Evolutionary conservation across 495 filamentous ascomycete genomes (phyloP).

Genomic region (Aspergillus asperescens): DNA sequence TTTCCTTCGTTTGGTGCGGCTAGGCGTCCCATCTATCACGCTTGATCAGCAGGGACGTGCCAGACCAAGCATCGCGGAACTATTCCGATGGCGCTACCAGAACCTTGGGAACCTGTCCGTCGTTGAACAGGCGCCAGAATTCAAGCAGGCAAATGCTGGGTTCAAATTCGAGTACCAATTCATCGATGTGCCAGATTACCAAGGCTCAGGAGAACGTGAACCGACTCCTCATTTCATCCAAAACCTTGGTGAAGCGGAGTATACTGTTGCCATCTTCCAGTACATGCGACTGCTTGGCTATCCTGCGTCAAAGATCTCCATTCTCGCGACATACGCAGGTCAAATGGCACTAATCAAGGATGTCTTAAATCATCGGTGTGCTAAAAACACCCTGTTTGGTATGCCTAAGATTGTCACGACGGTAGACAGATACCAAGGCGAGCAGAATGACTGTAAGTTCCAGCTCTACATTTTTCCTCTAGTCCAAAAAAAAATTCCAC

Average conservation of each 20-base stretch:
- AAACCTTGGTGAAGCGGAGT: constrained; percentile 95
- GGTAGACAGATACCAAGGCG: constrained; percentile 97
- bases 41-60: constrained; percentile 92
- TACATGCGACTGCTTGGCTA: constrained; percentile 98
- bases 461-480: not conserved
- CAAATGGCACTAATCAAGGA: constrained; percentile 87
- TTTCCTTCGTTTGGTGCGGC: constrained; percentile 81
- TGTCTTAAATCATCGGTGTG: constrained; percentile 80
- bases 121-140: constrained; percentile 63
- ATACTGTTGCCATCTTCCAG: constrained; percentile 89
- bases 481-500: not conserved
- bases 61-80: constrained; percentile 74
- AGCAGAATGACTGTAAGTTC: constrained; percentile 94
- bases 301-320: constrained; percentile 83
- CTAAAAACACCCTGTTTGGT: constrained; percentile 78
- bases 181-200: constrained; percentile 92
- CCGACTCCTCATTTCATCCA: constrained; percentile 96
- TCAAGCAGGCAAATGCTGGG: constrained; percentile 79
- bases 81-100: constrained; percentile 93
- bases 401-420: constrained; percentile 86
- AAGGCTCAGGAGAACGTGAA: constrained; percentile 80
- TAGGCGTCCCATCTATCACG: constrained; percentile 83
- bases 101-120: constrained; percentile 72
- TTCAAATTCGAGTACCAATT: constrained; percentile 95
- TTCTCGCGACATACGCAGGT: constrained; percentile 92